Conservation (phyloP, 495 filamentous ascomycete genomes). For the Tetracladium setigerum region DNA sequence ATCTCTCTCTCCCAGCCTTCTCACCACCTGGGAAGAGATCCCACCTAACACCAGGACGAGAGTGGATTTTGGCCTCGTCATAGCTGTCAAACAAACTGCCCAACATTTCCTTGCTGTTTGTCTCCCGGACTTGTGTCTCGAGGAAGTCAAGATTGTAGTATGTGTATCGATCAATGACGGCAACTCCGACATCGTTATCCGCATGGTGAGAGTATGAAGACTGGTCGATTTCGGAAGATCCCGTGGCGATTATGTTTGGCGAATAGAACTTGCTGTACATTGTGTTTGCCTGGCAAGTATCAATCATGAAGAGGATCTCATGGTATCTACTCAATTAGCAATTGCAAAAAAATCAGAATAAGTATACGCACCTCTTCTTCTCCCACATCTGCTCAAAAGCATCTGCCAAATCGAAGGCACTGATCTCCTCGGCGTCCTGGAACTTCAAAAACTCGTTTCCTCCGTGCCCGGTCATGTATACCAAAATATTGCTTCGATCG, state of each 20-base stretch:
- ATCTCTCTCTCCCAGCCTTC: slow-evolving; percentile 58
- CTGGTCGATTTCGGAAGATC: slow-evolving; percentile 87
- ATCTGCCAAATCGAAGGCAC: slow-evolving; percentile 90
- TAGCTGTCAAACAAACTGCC: slow-evolving; percentile 95
- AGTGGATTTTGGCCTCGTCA: slow-evolving; percentile 90
- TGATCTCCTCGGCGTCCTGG: slow-evolving; percentile 96
- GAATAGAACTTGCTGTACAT: slow-evolving; percentile 98
- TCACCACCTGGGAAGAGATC: slow-evolving; percentile 83
- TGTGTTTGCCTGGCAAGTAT: slow-evolving; percentile 98
- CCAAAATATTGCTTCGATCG: slow-evolving; percentile 88
- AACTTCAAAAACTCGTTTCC: slow-evolving; percentile 99
- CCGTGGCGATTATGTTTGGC: slow-evolving; percentile 93
- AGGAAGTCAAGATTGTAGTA: slow-evolving; percentile 98
- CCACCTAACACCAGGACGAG: slow-evolving; percentile 83
- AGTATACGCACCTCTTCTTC: slow-evolving; percentile 67
- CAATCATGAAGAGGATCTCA: slow-evolving; percentile 98
- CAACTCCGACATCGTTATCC: slow-evolving; percentile 94
- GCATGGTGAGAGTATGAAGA: slow-evolving; percentile 95
- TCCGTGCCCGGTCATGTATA: slow-evolving; percentile 98
- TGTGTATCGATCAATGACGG: slow-evolving; percentile 96
- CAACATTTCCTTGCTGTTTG: slow-evolving; percentile 74
- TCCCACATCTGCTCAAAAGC: slow-evolving; percentile 99
- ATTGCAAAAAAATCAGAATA: background rate
- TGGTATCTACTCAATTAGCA: slow-evolving; percentile 52
- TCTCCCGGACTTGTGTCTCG: slow-evolving; percentile 78